Conservation (phyloP, 2,329 filamentous ascomycete species). For the Aspergillus sp. region DNA sequence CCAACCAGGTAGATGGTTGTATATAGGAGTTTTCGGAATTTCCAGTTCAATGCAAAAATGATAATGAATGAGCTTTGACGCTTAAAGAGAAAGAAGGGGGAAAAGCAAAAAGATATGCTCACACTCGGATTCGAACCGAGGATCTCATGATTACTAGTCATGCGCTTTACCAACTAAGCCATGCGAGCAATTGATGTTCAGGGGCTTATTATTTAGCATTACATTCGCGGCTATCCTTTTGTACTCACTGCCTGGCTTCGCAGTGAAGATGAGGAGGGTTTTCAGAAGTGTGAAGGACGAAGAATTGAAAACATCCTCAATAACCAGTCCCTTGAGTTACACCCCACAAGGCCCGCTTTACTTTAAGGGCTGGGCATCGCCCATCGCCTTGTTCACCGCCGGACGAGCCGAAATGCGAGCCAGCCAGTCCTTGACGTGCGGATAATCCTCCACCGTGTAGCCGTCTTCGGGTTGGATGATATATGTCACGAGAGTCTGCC, state of each 20-base stretch:
- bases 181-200: not conserved
- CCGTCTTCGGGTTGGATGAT: not conserved
- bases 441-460: not conserved
- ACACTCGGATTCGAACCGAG: not conserved
- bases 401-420: not conserved
- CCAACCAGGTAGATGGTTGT: too few species aligned
- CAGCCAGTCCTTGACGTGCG: slow-evolving; percentile 1
- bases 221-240: too few species aligned
- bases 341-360: not conserved
- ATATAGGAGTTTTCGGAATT: too few species aligned
- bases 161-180: not conserved
- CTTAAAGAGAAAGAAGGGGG: too few species aligned
- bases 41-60: too few species aligned
- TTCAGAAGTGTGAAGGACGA: too few species aligned
- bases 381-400: not conserved
- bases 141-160: not conserved
- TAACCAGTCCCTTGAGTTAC: too few species aligned
- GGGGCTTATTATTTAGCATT: too few species aligned
- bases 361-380: not conserved
- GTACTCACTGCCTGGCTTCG: too few species aligned
- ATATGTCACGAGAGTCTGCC: not conserved
- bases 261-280: too few species aligned
- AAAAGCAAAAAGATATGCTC: not conserved
- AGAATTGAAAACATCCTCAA: too few species aligned
- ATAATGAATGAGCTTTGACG: too few species aligned